phyloP scores from a whole-genome alignment of 768 basidiomycete species.

The Galerina marginata region DNA sequence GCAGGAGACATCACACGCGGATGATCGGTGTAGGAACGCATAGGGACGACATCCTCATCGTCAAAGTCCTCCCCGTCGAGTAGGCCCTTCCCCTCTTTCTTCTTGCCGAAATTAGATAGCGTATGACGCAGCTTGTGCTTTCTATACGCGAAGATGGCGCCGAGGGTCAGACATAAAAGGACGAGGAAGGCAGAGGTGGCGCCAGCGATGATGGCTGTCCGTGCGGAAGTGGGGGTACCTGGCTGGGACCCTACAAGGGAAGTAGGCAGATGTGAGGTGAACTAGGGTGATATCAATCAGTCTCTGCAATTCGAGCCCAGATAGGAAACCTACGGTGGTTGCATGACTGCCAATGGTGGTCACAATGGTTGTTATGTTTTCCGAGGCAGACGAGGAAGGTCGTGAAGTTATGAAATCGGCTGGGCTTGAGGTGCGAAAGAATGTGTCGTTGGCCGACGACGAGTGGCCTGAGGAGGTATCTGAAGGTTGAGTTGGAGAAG shows the following conservation, averaged over 20 bases:
- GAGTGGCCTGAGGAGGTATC: background rate
- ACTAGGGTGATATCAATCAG: slow-evolving; percentile 10
- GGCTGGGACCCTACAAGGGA: slow-evolving; percentile 31
- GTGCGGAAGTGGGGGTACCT: slow-evolving; percentile 20
- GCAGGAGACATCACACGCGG: slow-evolving; percentile 32
- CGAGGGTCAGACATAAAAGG: slow-evolving; percentile 40
- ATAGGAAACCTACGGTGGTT: slow-evolving; percentile 23
- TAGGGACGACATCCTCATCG: slow-evolving; percentile 32
- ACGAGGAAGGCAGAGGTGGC: slow-evolving; percentile 42
- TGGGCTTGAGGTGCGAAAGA: background rate
- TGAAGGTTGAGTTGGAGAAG: background rate
- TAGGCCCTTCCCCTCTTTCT: slow-evolving; percentile 31
- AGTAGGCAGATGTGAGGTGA: slow-evolving; percentile 34
- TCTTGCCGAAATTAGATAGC: slow-evolving; percentile 30
- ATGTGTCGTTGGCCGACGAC: background rate
- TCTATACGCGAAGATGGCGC: slow-evolving; percentile 41
- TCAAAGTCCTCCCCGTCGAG: slow-evolving; percentile 43
- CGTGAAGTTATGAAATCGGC: background rate
- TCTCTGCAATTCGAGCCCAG: background rate
- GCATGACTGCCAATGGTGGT: slow-evolving; percentile 17
- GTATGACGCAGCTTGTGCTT: slow-evolving; percentile 39
- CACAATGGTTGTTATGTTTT: slow-evolving; percentile 22
- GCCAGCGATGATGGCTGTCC: slow-evolving; percentile 48
- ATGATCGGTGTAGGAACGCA: slow-evolving; percentile 12
- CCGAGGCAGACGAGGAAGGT: slow-evolving; percentile 2